A percentile compares a stretch with the other conserved stretches of the same genome.
Evolutionary conservation across 768 basidiomycete genomes (phyloP).

Genomic region (Imleria badia): DNA sequence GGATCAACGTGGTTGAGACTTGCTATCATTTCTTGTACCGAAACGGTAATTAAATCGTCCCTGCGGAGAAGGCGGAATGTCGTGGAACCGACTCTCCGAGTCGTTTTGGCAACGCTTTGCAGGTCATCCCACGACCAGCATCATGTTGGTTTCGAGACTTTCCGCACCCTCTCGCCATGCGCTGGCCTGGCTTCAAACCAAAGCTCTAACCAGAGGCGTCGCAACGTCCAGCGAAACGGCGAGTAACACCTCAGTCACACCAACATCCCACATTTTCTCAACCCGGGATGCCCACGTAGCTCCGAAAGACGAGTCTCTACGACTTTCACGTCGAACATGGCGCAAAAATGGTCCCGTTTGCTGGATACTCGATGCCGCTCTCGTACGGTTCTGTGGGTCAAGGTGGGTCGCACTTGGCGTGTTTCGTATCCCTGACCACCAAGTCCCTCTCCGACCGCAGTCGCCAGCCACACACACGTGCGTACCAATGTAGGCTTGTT

Average conservation of each 20-base stretch:
- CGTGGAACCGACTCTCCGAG: not conserved
- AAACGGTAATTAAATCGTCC: not conserved
- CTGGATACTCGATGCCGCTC: conserved; percentile 94
- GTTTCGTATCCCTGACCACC: conserved; percentile 15
- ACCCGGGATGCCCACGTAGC: conserved; percentile 27
- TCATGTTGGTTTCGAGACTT: conserved; percentile 5
- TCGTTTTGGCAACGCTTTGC: not conserved
- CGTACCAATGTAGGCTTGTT: conserved; percentile 83
- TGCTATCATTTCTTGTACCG: too few species aligned
- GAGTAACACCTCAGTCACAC: conserved; percentile 1
- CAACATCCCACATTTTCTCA: not conserved
- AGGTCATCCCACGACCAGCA: conserved; percentile 7
- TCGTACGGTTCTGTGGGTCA: conserved; percentile 81
- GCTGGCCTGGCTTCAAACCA: not conserved
- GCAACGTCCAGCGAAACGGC: conserved; percentile 22
- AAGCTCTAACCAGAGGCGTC: conserved; percentile 10
- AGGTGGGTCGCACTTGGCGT: conserved; percentile 46
- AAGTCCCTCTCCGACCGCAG: conserved; percentile 39
- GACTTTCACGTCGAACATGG: conserved; percentile 83
- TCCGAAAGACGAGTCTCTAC: conserved; percentile 73
- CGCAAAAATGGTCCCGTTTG: conserved; percentile 96
- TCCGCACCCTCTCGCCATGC: conserved; percentile 1
- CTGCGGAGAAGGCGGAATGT: conserved; percentile 5
- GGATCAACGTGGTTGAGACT: too few species aligned
- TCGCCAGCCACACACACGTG: conserved; percentile 88